Base-by-base conservation (phyloP, 139 green algal species). In the Chlamydomonas schloesseri region DNA sequence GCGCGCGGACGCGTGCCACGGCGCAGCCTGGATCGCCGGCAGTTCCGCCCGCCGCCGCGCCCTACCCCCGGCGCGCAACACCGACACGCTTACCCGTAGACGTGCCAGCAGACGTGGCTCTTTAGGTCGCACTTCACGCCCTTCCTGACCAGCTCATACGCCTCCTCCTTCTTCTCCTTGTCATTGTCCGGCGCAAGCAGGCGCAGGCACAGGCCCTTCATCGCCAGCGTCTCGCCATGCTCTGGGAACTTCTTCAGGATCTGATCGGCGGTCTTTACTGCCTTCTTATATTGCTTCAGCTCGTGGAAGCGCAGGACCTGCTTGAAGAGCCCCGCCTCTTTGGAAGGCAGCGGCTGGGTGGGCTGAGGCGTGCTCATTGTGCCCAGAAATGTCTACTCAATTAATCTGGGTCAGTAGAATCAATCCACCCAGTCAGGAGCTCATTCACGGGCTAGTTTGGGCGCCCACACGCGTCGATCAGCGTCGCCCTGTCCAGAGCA, bases 221-320 rank as follows among this genome's bases (percentile, higher is more conserved):
- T 99, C 0, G 97, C 93, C 55, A 99, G 91, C 36, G 97, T 99
- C 88, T 99, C 98, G 11, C 97, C 98, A 92, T 99, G 97, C 3
- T 99, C 93, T 0, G 98, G 95, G 77, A 96, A 96, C 84, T 98
- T 99, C 88, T 99, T 99, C 20, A 99, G 90, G 50, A 99, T 97
- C 83, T 94, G 91, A 81, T 99, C 98, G 0, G 96, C 97, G 2
- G 94, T 90, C 87, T 99, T 99, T 23, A 99, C 87, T 6, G 95
- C 98, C 81, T 99, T 99, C 89, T 99, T 99, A 90, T 99, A 99
- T 84, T 98, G 94, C 80, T 99, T 99, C 33, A 77, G 93, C 93
- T 99, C 98, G 92, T 99, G 99, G 31, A 95, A 93, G 79, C 96
- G 95, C n/a, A 99, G 88, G 11, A 98, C 64, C 58, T 90, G 82